A percentile compares a stretch with the other conserved stretches of the same genome.
Conservation (phyloP, 331 rosid species). For the Arachis monticola region DNA sequence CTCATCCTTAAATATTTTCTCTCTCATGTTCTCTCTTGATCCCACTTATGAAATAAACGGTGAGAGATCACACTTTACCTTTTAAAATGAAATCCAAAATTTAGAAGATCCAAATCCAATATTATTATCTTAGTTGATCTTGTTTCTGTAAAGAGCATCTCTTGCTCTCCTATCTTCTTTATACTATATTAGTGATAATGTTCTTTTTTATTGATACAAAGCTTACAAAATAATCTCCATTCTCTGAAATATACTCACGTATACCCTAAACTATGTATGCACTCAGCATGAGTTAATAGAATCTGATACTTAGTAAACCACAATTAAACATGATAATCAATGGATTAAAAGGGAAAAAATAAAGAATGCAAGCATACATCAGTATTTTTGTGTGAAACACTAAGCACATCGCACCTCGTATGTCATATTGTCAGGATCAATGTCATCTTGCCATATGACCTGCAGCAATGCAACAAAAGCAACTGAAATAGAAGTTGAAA, state of each 20-base stretch:
- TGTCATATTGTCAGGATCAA: constrained; percentile 93
- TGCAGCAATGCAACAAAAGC: constrained; percentile 43
- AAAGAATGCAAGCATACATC: constrained; percentile 5
- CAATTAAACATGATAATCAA: constrained; percentile 4
- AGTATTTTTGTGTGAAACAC: constrained; percentile 9
- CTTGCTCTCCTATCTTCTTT: too few relatives aligned
- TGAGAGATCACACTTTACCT: too few relatives aligned
- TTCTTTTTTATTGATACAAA: too few relatives aligned
- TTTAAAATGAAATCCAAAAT: too few relatives aligned
- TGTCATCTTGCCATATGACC: constrained; percentile 82
- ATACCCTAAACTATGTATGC: background rate
- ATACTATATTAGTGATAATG: too few relatives aligned
- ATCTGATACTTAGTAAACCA: constrained; percentile 21
- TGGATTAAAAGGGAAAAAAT: background rate
- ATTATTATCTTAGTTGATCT: too few relatives aligned
- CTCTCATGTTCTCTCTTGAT: too few relatives aligned
- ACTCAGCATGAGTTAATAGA: constrained; percentile 17
- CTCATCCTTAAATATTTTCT: too few relatives aligned
- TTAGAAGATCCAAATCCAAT: too few relatives aligned
- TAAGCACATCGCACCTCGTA: constrained; percentile 70
- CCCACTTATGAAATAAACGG: too few relatives aligned
- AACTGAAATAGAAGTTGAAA: constrained; percentile 24
- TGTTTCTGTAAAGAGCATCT: background rate
- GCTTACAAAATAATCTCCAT: constrained; percentile 5
- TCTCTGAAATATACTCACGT: constrained; percentile 6